Evolutionary conservation across 768 basidiomycete species (phyloP).

Genomic region (Tulasnella sp.): DNA sequence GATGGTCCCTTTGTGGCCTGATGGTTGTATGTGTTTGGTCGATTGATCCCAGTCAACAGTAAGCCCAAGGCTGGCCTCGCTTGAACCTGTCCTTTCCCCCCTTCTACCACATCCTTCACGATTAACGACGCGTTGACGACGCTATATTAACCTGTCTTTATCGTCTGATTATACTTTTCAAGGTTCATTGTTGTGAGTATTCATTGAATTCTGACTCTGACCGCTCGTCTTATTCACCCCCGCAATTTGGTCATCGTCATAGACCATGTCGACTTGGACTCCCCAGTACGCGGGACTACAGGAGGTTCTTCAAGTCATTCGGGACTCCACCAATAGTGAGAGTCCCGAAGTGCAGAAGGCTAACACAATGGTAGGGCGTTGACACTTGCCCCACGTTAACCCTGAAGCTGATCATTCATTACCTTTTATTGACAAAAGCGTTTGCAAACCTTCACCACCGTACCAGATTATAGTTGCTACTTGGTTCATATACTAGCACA

Average conservation of each 20-base stretch:
- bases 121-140: too few relatives aligned
- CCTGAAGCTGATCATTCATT: background rate
- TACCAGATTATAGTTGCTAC: slow-evolving; percentile 92
- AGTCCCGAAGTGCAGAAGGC: slow-evolving; percentile 52
- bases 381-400: slow-evolving; percentile 18
- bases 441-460: slow-evolving; percentile 66
- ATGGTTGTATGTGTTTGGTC: too few relatives aligned
- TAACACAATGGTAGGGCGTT: slow-evolving; percentile 60
- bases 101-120: too few relatives aligned
- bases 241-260: slow-evolving; percentile 4
- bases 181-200: too few relatives aligned
- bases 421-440: slow-evolving; percentile 17
- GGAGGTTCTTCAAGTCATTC: slow-evolving; percentile 85
- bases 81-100: too few relatives aligned
- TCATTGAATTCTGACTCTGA: background rate
- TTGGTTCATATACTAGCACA: slow-evolving; percentile 83
- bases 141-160: too few relatives aligned
- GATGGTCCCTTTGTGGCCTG: too few relatives aligned
- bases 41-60: too few relatives aligned
- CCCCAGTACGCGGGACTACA: slow-evolving; percentile 77
- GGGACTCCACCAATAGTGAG: slow-evolving; percentile 74
- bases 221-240: background rate
- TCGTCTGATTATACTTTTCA: too few relatives aligned
- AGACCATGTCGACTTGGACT: slow-evolving; percentile 52
- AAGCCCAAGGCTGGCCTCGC: too few relatives aligned